phyloP scores from a whole-genome alignment of 176 grass and related monocot genomes.

The Eleusine indica region DNA sequence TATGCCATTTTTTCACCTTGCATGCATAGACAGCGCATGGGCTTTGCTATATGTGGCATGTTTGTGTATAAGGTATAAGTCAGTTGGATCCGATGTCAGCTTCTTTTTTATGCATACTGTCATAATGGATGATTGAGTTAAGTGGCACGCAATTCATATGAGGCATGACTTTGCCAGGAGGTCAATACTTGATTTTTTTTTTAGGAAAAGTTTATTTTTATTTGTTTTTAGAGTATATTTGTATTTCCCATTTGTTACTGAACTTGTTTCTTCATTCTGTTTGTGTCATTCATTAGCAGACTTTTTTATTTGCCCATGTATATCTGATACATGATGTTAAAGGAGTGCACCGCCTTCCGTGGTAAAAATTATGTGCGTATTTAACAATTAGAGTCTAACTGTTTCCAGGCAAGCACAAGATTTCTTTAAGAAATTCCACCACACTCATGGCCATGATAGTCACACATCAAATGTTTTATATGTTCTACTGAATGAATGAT shows the following conservation, averaged over 20 bases:
- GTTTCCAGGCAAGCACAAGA: neutral
- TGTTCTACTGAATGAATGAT: too few relatives aligned
- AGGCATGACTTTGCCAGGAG: too few relatives aligned
- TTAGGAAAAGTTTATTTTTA: neutral
- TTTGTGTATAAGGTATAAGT: neutral
- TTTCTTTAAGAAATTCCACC: neutral
- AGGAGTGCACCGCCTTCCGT: neutral
- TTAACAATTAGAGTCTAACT: neutral
- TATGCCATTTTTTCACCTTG: neutral
- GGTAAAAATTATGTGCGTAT: neutral
- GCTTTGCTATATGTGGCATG: neutral
- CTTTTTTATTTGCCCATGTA: neutral
- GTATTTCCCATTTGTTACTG: neutral
- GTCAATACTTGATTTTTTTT: neutral
- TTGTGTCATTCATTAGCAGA: neutral
- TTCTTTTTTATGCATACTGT: neutral
- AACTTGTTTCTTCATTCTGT: neutral
- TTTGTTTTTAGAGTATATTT: neutral
- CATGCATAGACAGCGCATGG: neutral
- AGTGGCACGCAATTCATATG: neutral
- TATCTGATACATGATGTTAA: neutral
- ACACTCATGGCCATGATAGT: too few relatives aligned
- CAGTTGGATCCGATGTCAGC: neutral
- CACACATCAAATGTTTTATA: too few relatives aligned
- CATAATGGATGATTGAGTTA: neutral